Percentiles rank a stretch among this genome's conserved stretches.
Evolutionary conservation across 441 rosid species (phyloP).

Genomic region (Dalechampia spathulata): DNA sequence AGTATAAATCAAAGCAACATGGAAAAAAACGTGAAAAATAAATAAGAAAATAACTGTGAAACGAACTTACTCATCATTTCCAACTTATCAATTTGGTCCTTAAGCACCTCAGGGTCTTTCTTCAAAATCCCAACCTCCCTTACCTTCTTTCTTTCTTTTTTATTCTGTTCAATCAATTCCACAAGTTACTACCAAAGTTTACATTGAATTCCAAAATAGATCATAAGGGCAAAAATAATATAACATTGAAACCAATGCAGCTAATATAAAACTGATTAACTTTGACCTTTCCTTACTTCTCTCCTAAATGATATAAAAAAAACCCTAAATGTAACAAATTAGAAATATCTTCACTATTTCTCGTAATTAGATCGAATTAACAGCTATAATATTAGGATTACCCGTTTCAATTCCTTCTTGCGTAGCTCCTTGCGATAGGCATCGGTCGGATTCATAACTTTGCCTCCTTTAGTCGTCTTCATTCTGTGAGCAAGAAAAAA

Average conservation of each 20-base stretch:
- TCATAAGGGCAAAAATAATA: too few species aligned
- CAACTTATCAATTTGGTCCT: conserved; percentile 84
- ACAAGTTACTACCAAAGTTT: background rate
- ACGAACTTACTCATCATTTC: conserved; percentile 77
- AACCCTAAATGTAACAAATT: too few species aligned
- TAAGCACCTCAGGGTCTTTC: conserved; percentile 86
- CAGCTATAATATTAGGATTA: conserved; percentile 12
- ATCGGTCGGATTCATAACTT: conserved; percentile 98
- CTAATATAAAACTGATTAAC: too few species aligned
- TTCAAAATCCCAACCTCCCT: conserved; percentile 96
- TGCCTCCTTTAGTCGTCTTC: conserved; percentile 99
- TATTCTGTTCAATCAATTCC: conserved; percentile 48
- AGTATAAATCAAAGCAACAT: background rate
- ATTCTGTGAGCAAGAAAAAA: conserved; percentile 21
- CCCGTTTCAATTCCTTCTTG: conserved; percentile 90
- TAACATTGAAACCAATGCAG: too few species aligned
- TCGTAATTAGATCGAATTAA: too few species aligned
- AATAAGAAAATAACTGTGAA: conserved; percentile 1
- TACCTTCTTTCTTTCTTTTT: conserved; percentile 95
- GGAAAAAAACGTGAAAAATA: background rate
- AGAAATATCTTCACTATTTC: too few species aligned
- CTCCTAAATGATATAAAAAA: too few species aligned
- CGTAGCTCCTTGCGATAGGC: conserved; percentile 96
- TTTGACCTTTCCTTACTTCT: too few species aligned
- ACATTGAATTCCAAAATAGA: too few species aligned